Evolutionary conservation across 2,329 filamentous ascomycete species (phyloP).

Genomic region (Boeremia lycopersici): DNA sequence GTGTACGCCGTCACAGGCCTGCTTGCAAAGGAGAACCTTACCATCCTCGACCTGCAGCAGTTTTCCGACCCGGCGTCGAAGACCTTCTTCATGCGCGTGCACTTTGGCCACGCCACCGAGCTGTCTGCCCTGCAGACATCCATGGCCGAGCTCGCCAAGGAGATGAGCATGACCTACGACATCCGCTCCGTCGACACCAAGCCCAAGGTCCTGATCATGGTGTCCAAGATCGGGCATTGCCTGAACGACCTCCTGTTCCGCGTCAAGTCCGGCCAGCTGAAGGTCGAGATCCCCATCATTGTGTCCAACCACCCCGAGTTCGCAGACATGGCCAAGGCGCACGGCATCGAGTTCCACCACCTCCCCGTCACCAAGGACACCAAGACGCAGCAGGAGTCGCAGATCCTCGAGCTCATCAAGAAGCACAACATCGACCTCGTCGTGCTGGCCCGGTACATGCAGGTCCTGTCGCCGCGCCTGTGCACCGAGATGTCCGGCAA

Average conservation of each 20-base stretch:
- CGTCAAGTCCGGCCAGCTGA: conserved; percentile 73
- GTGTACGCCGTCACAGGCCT: conserved; percentile 83
- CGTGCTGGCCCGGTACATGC: conserved; percentile 86
- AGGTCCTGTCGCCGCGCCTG: conserved; percentile 76
- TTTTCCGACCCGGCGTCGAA: conserved; percentile 76
- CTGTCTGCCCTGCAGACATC: conserved; percentile 57
- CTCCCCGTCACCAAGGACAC: conserved; percentile 80
- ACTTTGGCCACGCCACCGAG: conserved; percentile 68
- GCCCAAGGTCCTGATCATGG: conserved; percentile 82
- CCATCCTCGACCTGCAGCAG: conserved; percentile 84
- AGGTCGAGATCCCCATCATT: conserved; percentile 76
- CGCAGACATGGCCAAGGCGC: conserved; percentile 69
- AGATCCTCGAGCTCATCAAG: conserved; percentile 72
- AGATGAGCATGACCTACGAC: conserved; percentile 73
- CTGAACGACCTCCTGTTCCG: conserved; percentile 84
- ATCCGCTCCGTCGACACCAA: conserved; percentile 72
- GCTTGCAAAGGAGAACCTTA: conserved; percentile 74
- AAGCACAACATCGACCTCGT: conserved; percentile 76
- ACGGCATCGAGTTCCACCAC: conserved; percentile 80
- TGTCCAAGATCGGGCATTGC: conserved; percentile 87
- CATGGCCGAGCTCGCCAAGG: conserved; percentile 65
- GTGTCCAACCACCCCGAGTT: conserved; percentile 84
- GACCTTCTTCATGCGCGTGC: conserved; percentile 87
- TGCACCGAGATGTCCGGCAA: conserved; percentile 80
- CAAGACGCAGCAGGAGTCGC: conserved; percentile 73